Base-by-base conservation (phyloP, 306 rosid species). In the Ammopiptanthus mongolicus region DNA sequence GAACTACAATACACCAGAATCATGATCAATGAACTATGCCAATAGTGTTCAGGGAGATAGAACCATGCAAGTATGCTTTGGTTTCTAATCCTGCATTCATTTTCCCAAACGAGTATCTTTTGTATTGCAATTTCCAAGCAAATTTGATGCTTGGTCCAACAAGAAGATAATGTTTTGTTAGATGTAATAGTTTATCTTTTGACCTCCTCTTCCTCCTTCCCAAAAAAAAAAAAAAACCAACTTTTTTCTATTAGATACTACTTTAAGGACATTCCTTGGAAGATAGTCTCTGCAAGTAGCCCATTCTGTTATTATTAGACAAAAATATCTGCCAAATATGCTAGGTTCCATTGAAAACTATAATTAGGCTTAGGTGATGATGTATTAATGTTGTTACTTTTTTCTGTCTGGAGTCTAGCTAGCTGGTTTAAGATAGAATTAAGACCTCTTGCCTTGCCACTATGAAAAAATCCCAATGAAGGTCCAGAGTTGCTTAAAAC, bases 141-240 rank as follows among this genome's bases (percentile, higher is more conserved):
- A 69, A 37, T 56, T 51, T 69, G 11, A 31, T 77, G 69, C 78
- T 80, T 73, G 77, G 65, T 57, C 78, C 86, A 66, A 84, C 86
- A 66, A 84, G 72, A 84, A 42, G 73, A 76, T 56, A 68, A 78
- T 34, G 63, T 46, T 71, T 74, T n/a, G n/a, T n/a, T n/a, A n/a
- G n/a, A n/a, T n/a, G n/a, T n/a, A n/a, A n/a, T n/a, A 8, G 22
- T 23, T 64, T 55, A 25, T 25, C 28, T 25, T 25, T 59, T 53
- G 47, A 22, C 42, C 37, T 21, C 71, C 17, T 1, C 34, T 4
- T n/a, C 29, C 31, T 65, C 6, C 33, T 34, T 41, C 19, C 12
- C 19, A 6, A 28, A 11, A 62, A 71, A 37, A n/a, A n/a, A n/a
- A n/a, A 34, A 8, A 5, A 5, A 6, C 14, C 48, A 34, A 73